A percentile compares a stretch with the other conserved stretches of the same genome.
Conservation (phyloP, 345 rosid genomes). For the Microthlaspi erraticum region DNA sequence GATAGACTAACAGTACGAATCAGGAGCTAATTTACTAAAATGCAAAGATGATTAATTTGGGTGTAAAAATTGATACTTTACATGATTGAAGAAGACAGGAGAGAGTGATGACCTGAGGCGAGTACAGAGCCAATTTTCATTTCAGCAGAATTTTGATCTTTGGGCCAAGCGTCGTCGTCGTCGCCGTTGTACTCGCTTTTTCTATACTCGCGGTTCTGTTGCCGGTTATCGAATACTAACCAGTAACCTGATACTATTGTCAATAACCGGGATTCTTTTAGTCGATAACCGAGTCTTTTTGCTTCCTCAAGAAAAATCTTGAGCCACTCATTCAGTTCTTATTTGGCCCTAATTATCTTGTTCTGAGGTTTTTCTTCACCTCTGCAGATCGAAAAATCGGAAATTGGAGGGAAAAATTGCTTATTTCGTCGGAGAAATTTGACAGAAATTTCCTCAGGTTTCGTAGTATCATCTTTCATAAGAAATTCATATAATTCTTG, state of each 20-base stretch:
- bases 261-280: conserved; percentile 8
- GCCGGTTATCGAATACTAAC: conserved; percentile 21
- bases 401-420: not conserved
- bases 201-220: conserved; percentile 35
- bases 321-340: conserved; percentile 31
- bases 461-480: not conserved
- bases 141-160: conserved; percentile 15
- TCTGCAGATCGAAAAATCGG: conserved; percentile 5
- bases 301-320: not conserved
- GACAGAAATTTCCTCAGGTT: conserved; percentile 19
- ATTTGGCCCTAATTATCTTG: conserved; percentile 4
- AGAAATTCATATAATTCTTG: not conserved
- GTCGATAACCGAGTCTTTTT: not conserved
- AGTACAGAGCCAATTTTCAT: conserved; percentile 33
- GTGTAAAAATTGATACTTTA: not conserved
- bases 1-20: not conserved
- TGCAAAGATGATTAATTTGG: not conserved
- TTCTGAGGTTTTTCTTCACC: not conserved
- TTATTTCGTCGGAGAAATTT: conserved; percentile 5
- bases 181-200: conserved; percentile 38
- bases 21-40: not conserved
- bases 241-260: not conserved
- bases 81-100: conserved; percentile 18
- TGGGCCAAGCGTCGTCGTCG: conserved; percentile 10
- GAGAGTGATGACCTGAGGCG: conserved; percentile 32